Evolutionary conservation across 2,329 filamentous ascomycete species (phyloP), one percentile per base, ranked within the genome.

Genomic region (Dactylellina parvicollis): DNA sequence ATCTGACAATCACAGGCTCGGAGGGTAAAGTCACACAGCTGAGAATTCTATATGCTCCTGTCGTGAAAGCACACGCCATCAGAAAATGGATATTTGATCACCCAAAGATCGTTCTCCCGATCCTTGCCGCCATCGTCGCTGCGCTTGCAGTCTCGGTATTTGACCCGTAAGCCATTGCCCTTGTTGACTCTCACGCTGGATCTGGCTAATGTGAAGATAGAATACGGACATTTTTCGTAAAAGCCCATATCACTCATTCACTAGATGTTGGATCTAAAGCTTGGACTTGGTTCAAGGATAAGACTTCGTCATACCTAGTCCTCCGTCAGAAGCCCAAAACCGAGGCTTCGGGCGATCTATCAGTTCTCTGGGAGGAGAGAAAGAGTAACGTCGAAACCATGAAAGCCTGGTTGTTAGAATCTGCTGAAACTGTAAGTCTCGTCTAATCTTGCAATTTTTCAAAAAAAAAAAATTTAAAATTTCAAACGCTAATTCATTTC

Each of bases 181-280:
- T 4, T 24, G 4, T 8, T 36, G 8, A 32, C 32, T n/a, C 10
- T 56, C 9, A 55, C 24, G 26, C 26, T 44, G 59, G 16, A 76
- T 36, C 77, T 62, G 38, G 71, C 26, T 26, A 18, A 56, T 20
- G 14, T n/a, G 9, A 36, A 8, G 20, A 9, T 54, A 81, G 80
- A 5, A 93, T 99, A 67, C 88, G 95, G 46, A 93, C 92, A 0
- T 95, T 96, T 79, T 97, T 96, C 78, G 91, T 98, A 81, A 92
- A 92, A 78, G 85, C 90, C 2, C 92, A 96, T 79, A 89, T 99
- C 55, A 92, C 92, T 30, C 86, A 89, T 49, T 88, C 89, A 0
- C 87, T 95, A 73, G 87, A 90, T 66, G 83, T 95, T 30, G 70
- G 61, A 88, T 87, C 46, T 88, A 95, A 74, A 94, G 88, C 78